phyloP scores from a whole-genome alignment of 228 moss, liverwort and hornwort species.

The Sphagnum magellanicum region DNA sequence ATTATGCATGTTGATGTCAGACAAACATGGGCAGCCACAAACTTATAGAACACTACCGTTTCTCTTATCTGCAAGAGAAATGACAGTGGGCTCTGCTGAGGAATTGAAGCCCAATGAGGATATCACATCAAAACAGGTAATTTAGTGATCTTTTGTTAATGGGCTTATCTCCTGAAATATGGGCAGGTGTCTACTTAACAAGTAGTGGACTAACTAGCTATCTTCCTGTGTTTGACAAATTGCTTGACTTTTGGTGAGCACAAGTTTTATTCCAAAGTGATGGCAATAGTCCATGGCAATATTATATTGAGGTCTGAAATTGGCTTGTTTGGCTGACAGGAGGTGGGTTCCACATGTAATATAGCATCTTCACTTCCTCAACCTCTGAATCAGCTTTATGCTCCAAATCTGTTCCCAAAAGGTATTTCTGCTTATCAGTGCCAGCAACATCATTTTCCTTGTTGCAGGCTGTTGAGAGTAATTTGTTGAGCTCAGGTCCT shows the following conservation, averaged over 20 bases:
- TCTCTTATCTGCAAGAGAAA: not conserved
- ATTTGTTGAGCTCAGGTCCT: too few species aligned
- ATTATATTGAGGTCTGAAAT: too few species aligned
- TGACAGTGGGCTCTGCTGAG: conserved; percentile 8
- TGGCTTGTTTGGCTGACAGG: conserved; percentile 11
- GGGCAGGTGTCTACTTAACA: too few species aligned
- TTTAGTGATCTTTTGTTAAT: not conserved
- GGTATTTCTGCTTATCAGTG: conserved; percentile 10
- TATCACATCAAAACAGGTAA: conserved; percentile 28
- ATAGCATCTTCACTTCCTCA: conserved; percentile 21
- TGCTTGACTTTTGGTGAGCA: too few species aligned
- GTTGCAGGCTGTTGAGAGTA: too few species aligned
- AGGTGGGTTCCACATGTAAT: conserved; percentile 2
- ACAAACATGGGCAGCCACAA: conserved; percentile 23
- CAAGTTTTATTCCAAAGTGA: too few species aligned
- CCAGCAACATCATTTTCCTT: too few species aligned
- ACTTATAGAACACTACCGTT: conserved; percentile 10
- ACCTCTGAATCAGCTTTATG: conserved; percentile 29
- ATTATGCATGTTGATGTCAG: conserved; percentile 9
- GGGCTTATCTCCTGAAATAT: too few species aligned
- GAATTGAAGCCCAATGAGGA: conserved; percentile 24
- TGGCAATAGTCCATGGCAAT: too few species aligned
- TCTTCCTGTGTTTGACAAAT: too few species aligned
- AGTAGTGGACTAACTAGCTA: too few species aligned
- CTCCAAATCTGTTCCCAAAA: conserved; percentile 28